Conservation (phyloP, 2,329 filamentous ascomycete species). For the Davidsoniella neocaledoniae region DNA sequence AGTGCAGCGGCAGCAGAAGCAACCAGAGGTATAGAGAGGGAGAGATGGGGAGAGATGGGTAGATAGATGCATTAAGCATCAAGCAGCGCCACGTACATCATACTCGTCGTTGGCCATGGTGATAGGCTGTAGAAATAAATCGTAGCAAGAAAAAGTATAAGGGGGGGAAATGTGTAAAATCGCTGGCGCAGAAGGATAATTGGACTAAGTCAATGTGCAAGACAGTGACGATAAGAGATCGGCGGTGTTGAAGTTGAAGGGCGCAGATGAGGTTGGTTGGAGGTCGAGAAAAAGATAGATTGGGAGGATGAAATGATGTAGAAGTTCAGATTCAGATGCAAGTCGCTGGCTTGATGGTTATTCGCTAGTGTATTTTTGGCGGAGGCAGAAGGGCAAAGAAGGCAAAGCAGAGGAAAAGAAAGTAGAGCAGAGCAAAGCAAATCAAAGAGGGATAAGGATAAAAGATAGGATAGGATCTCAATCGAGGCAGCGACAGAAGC, state of each 20-base stretch:
- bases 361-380: too few relatives aligned
- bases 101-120: constrained; percentile 99
- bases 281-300: constrained; percentile 1
- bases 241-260: background rate
- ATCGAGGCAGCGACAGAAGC: too few relatives aligned
- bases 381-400: too few relatives aligned
- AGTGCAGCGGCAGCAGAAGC: too few relatives aligned
- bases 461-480: too few relatives aligned
- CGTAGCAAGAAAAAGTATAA: constrained; percentile 9
- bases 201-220: background rate
- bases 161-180: background rate
- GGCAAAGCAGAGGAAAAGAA: too few relatives aligned
- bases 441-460: too few relatives aligned
- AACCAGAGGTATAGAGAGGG: too few relatives aligned
- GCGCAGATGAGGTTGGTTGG: background rate
- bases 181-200: background rate
- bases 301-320: constrained; percentile 10
- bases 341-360: too few relatives aligned
- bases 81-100: constrained; percentile 46
- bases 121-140: constrained; percentile 16
- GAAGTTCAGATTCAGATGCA: constrained; percentile 1
- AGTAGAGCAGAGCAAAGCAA: too few relatives aligned
- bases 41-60: too few relatives aligned
- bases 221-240: background rate
- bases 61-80: constrained; percentile 9